Base-by-base conservation (phyloP, 73 alveolate species). In the Paramecium pentaurelia region DNA sequence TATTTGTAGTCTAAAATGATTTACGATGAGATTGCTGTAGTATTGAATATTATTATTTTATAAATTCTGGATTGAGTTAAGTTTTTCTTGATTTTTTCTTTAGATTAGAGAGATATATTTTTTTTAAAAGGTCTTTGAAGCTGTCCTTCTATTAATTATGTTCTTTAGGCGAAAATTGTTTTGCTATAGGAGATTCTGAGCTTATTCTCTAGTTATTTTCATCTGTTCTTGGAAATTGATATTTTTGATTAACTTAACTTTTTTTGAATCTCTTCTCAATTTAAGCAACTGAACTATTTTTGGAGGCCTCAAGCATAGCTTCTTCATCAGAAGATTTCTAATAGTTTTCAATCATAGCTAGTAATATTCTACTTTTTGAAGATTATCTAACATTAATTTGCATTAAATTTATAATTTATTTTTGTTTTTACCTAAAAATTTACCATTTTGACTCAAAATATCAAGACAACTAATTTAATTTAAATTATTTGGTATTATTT, bases 331-430 rank as follows among this genome's bases (percentile, higher is more conserved):
- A 77, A 44, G 91, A 40, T 42, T 40, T 80, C 18, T 80, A 12
- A 80, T 80, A 80, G n/a, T 47, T 28, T 22, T 80, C 91, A 44
- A 80, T 80, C 38, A 80, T 27, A 20, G 25, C n/a, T 40, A 80
- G 91, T 42, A 80, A 47, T 27, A 80, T 44, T 42, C 91, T 40
- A 47, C 64, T 80, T 14, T 80, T 80, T 42, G 91, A 80, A n/a
- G 91, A 80, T 80, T 80, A 32, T 80, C 77, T 4, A 36, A 75
- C 88, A 75, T 75, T 75, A 10, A 9, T 75, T 30, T 75, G n/a
- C 84, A 64, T 64, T 64, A 32, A 64, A 64, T 28, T 64, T 32
- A 64, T 64, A 64, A 64, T 73, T 44, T 30, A 36, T 34, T 37
- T 38, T 36, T 36, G 0, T 73, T 12, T 12, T 73, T 80, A 27